Base-by-base conservation (phyloP, 331 rosid species). In the Acacia pycnantha region DNA sequence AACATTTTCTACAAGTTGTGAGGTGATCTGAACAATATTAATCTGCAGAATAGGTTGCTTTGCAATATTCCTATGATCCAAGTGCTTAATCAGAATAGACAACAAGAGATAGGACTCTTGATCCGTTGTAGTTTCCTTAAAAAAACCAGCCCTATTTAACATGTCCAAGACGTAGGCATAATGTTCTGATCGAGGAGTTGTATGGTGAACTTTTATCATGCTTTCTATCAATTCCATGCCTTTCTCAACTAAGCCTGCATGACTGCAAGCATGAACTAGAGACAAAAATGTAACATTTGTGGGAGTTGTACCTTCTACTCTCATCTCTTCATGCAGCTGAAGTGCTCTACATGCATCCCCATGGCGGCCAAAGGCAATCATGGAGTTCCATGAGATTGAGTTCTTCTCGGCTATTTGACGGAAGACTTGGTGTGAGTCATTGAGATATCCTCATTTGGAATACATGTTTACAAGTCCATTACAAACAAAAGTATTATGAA, bases 391-490 rank as follows among this genome's bases (percentile, higher is more conserved):
- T 9, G 97, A 88, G 75, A 95, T 68, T 8, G 88, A 81, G 86
- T 91, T 93, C 88, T 83, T 90, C 50, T 84, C 87, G 67, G 85
- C 82, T 92, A 90, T 90, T 48, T 81, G 78, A 79, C 75, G 31
- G 75, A 93, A 93, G 82, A 90, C 86, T 80, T 75, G 89, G 74
- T 84, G 70, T 0, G 97, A 95, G 31, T 88, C 97, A 24, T 78
- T 73, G 86, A 95, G 69, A 74, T 93, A 92, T 51, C 98, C 98
- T 31, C 97, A 93, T 82, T 93, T 95, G 72, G 98, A 93, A 78
- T 95, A 95, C 98, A 95, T 93, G 84, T 93, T 95, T 85, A 95
- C 82, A 53, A 95, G 95, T 74, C 98, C 98, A 84, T 95, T 95
- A 64, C 87, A 56, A 56, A 90, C 97, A 82, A 86, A 95, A 74